A percentile compares a stretch with the other conserved stretches of the same genome.
phyloP scores from a whole-genome alignment of 2,329 filamentous ascomycete species.

The Colletotrichum lini region DNA sequence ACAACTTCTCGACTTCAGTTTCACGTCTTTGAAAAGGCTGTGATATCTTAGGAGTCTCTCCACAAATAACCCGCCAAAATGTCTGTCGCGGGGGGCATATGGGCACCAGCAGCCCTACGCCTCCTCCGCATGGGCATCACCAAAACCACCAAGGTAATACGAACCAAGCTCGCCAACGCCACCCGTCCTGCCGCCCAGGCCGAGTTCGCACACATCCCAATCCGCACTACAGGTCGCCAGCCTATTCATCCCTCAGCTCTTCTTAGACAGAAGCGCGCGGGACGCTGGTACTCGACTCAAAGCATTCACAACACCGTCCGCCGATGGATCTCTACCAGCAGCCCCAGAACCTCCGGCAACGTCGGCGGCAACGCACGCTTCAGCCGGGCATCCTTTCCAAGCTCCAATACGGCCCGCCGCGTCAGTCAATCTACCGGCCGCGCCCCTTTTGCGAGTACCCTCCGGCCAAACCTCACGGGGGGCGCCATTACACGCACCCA shows the following conservation, averaged over 20 bases:
- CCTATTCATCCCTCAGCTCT: slow-evolving; percentile 67
- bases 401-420: slow-evolving; percentile 64
- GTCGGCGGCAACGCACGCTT: slow-evolving; percentile 53
- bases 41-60: slow-evolving; percentile 29
- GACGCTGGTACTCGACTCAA: slow-evolving; percentile 65
- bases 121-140: slow-evolving; percentile 67
- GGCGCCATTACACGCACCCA: slow-evolving; percentile 87
- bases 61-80: slow-evolving; percentile 57
- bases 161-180: slow-evolving; percentile 63
- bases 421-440: slow-evolving; percentile 77
- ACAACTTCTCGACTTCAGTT: neutral
- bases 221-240: slow-evolving; percentile 61
- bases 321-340: slow-evolving; percentile 62
- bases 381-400: slow-evolving; percentile 65
- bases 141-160: slow-evolving; percentile 66
- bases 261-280: slow-evolving; percentile 63
- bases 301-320: slow-evolving; percentile 62
- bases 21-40: slow-evolving; percentile 26
- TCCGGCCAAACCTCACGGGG: slow-evolving; percentile 93
- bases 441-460: slow-evolving; percentile 88
- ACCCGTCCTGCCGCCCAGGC: slow-evolving; percentile 59
- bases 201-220: slow-evolving; percentile 62
- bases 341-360: slow-evolving; percentile 45
- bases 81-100: slow-evolving; percentile 70
- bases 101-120: slow-evolving; percentile 70